Percentiles rank a stretch among this genome's conserved stretches.
Evolutionary conservation across 73 alveolate species (phyloP).

Genomic region (Chromera velia): DNA sequence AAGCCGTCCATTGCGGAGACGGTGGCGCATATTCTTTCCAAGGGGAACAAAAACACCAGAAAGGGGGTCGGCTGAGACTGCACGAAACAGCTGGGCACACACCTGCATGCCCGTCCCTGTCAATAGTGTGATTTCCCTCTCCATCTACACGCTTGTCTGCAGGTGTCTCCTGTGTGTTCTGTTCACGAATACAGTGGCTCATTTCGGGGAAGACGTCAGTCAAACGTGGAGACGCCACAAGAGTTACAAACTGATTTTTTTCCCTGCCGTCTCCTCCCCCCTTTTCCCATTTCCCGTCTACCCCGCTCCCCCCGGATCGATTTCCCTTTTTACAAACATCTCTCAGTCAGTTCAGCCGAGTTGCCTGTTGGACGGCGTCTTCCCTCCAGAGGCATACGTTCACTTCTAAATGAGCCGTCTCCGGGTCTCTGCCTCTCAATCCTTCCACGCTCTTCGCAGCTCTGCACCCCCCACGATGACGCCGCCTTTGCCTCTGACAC

Average conservation of each 20-base stretch:
- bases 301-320: not conserved
- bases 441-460: too few species aligned
- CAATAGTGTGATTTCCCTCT: not conserved
- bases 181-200: constrained; percentile 13
- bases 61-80: constrained; percentile 11
- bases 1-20: constrained; percentile 95
- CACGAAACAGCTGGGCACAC: not conserved
- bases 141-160: not conserved
- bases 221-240: not conserved
- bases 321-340: not conserved
- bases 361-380: not conserved
- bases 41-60: constrained; percentile 17
- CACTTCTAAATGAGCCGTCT: too few species aligned
- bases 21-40: constrained; percentile 75
- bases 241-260: constrained; percentile 56
- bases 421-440: too few species aligned
- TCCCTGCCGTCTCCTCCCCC: constrained; percentile 54
- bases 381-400: too few species aligned
- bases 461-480: too few species aligned
- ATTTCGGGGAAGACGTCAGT: not conserved
- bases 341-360: not conserved
- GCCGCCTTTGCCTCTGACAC: too few species aligned
- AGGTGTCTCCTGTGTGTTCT: constrained; percentile 38
- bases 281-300: not conserved
- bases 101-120: not conserved